Conservation (phyloP, 176 grass and related monocot species). For the Eragrostis nindensis region DNA sequence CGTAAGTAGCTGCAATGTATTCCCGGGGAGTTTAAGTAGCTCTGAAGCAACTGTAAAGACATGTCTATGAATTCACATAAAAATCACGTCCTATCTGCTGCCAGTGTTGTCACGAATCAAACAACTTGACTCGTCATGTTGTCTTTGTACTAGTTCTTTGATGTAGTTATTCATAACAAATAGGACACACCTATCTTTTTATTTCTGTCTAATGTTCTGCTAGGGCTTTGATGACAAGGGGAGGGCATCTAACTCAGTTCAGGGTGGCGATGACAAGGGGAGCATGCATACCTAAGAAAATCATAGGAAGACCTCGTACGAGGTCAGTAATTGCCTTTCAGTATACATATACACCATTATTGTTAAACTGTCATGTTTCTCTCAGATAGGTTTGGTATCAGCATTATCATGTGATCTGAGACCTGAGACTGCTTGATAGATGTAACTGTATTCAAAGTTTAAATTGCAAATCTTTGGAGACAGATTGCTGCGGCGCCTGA, state of each 20-base stretch:
- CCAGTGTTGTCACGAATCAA: conserved; percentile 23
- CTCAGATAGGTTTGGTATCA: conserved; percentile 24
- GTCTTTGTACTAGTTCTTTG: conserved; percentile 1
- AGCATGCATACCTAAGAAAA: conserved; percentile 42
- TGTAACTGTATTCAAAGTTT: conserved; percentile 27
- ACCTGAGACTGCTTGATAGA: conserved; percentile 25
- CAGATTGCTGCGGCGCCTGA: conserved; percentile 36
- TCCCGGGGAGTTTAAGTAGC: conserved; percentile 18
- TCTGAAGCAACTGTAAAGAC: conserved; percentile 17
- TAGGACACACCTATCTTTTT: neutral
- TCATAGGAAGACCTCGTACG: conserved; percentile 43
- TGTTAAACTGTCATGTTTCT: conserved; percentile 9
- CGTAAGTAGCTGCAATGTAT: neutral
- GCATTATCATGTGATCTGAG: conserved; percentile 1
- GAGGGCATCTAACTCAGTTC: conserved; percentile 37
- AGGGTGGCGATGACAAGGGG: conserved; percentile 41
- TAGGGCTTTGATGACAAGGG: conserved; percentile 47
- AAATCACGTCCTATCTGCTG: neutral
- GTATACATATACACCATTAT: conserved; percentile 4
- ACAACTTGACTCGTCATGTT: conserved; percentile 22
- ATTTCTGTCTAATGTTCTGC: conserved; percentile 30
- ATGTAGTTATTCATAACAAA: neutral
- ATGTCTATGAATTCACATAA: conserved; percentile 7
- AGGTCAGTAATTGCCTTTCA: conserved; percentile 46
- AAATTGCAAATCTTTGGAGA: conserved; percentile 17